These are phyloP conservation scores for Wickerhamiella azymoides DNA, from an alignment of 805 yeast species.

Conservation along the genomic window DNA sequence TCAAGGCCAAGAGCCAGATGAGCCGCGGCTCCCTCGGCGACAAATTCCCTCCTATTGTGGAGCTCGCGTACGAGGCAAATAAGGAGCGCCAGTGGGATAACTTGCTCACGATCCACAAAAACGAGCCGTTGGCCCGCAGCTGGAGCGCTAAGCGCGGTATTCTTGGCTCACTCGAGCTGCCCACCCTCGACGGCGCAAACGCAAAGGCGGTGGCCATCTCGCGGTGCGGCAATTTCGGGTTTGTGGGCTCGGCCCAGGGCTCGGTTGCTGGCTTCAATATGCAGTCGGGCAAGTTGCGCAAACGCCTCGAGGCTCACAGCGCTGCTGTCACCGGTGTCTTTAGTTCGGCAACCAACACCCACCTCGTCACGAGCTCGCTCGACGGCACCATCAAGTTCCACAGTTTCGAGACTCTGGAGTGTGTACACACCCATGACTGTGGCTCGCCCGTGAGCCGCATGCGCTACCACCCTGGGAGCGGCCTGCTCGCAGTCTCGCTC, in stretches of 20 bases:
- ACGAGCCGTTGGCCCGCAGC: constrained; percentile 70
- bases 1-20: constrained; percentile 10
- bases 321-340: constrained; percentile 73
- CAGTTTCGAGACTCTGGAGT: constrained; percentile 61
- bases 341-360: constrained; percentile 78
- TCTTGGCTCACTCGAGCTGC: constrained; percentile 58
- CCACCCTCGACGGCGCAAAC: constrained; percentile 63
- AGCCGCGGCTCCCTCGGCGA: constrained; percentile 33
- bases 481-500: constrained; percentile 67
- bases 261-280: constrained; percentile 74
- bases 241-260: constrained; percentile 81
- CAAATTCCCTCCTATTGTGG: constrained; percentile 62
- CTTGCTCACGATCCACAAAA: constrained; percentile 75
- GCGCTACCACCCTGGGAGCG: constrained; percentile 70
- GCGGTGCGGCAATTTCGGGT: constrained; percentile 88
- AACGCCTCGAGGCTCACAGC: constrained; percentile 50
- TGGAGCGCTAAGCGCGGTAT: constrained; percentile 76
- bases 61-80: constrained; percentile 57
- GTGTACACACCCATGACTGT: constrained; percentile 50
- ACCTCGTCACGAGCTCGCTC: constrained; percentile 73
- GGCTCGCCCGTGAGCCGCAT: constrained; percentile 67
- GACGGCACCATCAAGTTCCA: constrained; percentile 84
- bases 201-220: constrained; percentile 70
- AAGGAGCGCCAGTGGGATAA: constrained; percentile 91
- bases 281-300: constrained; percentile 78